Conservation (phyloP, 1,284 basidiomycete species). For the Ustilago loliicola region DNA sequence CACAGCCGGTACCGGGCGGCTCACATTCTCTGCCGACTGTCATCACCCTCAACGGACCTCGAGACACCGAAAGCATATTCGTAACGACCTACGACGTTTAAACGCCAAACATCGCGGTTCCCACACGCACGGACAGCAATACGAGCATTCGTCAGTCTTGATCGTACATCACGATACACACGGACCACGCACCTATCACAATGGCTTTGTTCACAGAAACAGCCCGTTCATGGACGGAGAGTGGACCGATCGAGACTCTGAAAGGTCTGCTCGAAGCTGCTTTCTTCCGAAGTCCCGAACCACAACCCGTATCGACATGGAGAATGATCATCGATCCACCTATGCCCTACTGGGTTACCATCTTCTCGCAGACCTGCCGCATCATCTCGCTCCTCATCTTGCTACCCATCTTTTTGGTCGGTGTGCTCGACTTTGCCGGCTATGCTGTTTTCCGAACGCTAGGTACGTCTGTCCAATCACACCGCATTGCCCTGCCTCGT, state of each 20-base stretch:
- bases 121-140: not conserved
- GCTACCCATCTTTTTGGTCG: conserved; percentile 56
- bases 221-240: conserved; percentile 19
- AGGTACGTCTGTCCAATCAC: conserved; percentile 40
- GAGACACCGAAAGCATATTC: not conserved
- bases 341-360: conserved; percentile 36
- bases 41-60: not conserved
- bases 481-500: not conserved
- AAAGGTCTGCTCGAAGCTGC: conserved; percentile 29
- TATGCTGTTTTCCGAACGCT: conserved; percentile 65
- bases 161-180: not conserved
- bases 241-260: not conserved
- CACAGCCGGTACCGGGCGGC: not conserved
- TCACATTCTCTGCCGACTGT: not conserved
- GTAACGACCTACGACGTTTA: not conserved
- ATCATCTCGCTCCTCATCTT: conserved; percentile 54
- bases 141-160: not conserved
- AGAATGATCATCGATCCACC: conserved; percentile 42
- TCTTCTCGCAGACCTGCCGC: conserved; percentile 42
- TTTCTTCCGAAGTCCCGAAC: conserved; percentile 36
- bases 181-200: not conserved
- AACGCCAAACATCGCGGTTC: not conserved
- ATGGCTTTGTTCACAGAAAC: conserved; percentile 24
- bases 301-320: conserved; percentile 32
- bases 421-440: conserved; percentile 60